phyloP scores from a whole-genome alignment of 768 basidiomycete genomes.

The Amanita muscaria region DNA sequence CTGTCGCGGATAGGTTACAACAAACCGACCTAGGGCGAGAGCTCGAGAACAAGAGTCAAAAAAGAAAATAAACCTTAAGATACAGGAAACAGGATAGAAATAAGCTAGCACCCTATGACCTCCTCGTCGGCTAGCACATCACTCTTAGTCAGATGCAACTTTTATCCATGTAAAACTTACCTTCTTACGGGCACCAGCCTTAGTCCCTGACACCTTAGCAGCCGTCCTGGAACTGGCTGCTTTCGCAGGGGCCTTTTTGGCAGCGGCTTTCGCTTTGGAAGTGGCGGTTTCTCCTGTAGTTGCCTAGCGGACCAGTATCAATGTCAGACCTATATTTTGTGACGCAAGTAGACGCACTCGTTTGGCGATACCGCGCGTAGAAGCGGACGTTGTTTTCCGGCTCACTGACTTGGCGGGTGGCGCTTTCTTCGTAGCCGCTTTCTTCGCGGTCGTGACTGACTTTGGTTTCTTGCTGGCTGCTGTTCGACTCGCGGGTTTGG shows the following conservation, averaged over 20 bases:
- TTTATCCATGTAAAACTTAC: background rate
- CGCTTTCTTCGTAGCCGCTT: slow-evolving; percentile 27
- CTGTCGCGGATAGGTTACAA: slow-evolving; percentile 3
- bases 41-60: slow-evolving; percentile 4
- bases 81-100: slow-evolving; percentile 1
- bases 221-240: slow-evolving; percentile 20
- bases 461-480: slow-evolving; percentile 20
- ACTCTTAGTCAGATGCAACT: background rate
- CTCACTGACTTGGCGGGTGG: slow-evolving; percentile 24
- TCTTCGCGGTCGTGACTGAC: slow-evolving; percentile 23
- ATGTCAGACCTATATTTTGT: background rate
- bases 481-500: slow-evolving; percentile 13
- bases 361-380: slow-evolving; percentile 32
- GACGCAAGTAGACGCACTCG: slow-evolving; percentile 20
- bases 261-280: slow-evolving; percentile 34
- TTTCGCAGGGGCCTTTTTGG: slow-evolving; percentile 28
- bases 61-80: slow-evolving; percentile 1
- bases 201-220: slow-evolving; percentile 23
- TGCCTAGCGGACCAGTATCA: slow-evolving; percentile 19
- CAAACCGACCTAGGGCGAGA: slow-evolving; percentile 3
- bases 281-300: slow-evolving; percentile 33
- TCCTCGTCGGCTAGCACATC: slow-evolving; percentile 3
- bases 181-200: slow-evolving; percentile 21
- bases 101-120: slow-evolving; percentile 1
- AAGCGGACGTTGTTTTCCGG: slow-evolving; percentile 29